Evolutionary conservation across 805 yeast species (phyloP).

Genomic region (Candida krabiensis): DNA sequence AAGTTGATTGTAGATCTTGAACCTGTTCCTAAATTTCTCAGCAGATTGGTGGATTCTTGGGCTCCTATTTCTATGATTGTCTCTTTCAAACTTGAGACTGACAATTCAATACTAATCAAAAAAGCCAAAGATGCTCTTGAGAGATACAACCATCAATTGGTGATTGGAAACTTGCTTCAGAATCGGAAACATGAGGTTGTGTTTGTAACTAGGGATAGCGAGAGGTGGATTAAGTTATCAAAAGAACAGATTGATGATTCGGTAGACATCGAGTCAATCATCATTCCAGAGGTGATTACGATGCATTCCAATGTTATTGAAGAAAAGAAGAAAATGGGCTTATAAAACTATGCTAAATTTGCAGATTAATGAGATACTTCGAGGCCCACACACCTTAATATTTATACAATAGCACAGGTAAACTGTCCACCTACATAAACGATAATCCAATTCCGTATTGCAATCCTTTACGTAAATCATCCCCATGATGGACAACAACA

Average conservation of each 20-base stretch:
- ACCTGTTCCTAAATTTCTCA: conserved; percentile 93
- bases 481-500: conserved; percentile 42
- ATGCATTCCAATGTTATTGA: conserved; percentile 66
- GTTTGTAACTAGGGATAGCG: conserved; percentile 60
- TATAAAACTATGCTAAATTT: conserved; percentile 11
- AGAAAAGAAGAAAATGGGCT: conserved; percentile 25
- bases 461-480: conserved; percentile 49
- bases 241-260: conserved; percentile 38
- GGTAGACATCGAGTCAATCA: conserved; percentile 72
- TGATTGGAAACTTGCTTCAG: conserved; percentile 89
- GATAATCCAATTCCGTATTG: conserved; percentile 64
- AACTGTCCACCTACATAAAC: conserved; percentile 38
- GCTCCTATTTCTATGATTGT: conserved; percentile 94
- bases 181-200: conserved; percentile 87
- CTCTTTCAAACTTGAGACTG: conserved; percentile 93
- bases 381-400: background rate
- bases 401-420: conserved; percentile 7
- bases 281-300: conserved; percentile 73
- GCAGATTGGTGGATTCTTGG: conserved; percentile 88
- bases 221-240: conserved; percentile 51
- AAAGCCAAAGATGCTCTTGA: conserved; percentile 80
- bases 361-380: background rate
- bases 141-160: conserved; percentile 89
- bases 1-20: conserved; percentile 82
- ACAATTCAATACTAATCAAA: conserved; percentile 59